phyloP scores from a whole-genome alignment of 805 yeast species.

The Brettanomyces sp. region DNA sequence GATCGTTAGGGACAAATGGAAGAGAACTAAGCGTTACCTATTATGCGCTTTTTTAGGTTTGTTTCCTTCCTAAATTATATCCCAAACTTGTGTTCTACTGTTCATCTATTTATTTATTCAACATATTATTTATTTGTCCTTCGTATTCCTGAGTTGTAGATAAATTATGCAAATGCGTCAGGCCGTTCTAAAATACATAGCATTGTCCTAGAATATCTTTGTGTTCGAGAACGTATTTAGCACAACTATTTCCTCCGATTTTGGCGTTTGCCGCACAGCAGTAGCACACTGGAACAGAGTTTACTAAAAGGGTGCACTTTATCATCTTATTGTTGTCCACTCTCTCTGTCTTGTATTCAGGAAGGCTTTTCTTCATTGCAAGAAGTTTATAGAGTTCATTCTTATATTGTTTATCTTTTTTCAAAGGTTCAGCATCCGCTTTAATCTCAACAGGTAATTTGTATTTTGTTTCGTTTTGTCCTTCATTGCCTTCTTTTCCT shows the following conservation, averaged over 20 bases:
- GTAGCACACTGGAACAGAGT: constrained; percentile 24
- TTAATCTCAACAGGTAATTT: constrained; percentile 1
- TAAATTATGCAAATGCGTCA: not conserved
- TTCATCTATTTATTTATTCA: constrained; percentile 6
- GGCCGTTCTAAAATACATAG: constrained; percentile 7
- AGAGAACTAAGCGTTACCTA: too few relatives aligned
- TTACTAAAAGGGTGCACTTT: constrained; percentile 20
- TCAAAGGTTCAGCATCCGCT: not conserved
- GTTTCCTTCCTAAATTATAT: too few relatives aligned
- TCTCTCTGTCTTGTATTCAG: constrained; percentile 20
- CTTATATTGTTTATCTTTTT: constrained; percentile 1
- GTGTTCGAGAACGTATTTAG: constrained; percentile 23
- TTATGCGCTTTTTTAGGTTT: too few relatives aligned
- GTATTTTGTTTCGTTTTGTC: not conserved
- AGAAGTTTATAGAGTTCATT: constrained; percentile 22
- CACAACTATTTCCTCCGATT: constrained; percentile 30
- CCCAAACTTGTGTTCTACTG: not conserved
- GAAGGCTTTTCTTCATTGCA: constrained; percentile 15
- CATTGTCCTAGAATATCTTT: constrained; percentile 11
- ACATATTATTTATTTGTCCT: not conserved
- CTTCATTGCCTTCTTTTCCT: not conserved
- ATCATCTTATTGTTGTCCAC: constrained; percentile 7
- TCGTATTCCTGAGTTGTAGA: not conserved
- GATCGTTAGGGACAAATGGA: too few relatives aligned
- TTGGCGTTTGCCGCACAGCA: constrained; percentile 28